phyloP scores from a whole-genome alignment of 768 basidiomycete genomes.

The Auricularia sp. region DNA sequence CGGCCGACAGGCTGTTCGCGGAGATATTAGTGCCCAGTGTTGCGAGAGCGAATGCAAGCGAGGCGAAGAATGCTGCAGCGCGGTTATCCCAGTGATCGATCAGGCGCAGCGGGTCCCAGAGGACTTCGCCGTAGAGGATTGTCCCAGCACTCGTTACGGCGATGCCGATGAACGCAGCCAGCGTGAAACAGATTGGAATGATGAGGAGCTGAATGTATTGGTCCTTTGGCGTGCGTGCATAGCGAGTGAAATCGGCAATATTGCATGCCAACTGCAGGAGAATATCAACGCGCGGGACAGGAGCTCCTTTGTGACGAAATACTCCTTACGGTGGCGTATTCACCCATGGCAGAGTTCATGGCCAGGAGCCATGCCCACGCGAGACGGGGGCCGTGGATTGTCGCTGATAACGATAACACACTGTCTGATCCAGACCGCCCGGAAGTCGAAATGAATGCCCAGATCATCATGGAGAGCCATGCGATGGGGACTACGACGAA shows the following conservation, averaged over 20 bases:
- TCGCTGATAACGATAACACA: conserved; percentile 44
- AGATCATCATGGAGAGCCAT: conserved; percentile 54
- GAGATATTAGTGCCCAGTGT: conserved; percentile 63
- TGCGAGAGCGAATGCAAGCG: conserved; percentile 62
- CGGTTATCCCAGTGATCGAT: conserved; percentile 80
- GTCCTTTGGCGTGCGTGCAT: conserved; percentile 39
- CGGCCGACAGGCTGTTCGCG: conserved; percentile 67
- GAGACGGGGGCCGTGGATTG: conserved; percentile 39
- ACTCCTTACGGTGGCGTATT: conserved; percentile 41
- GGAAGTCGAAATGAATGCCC: conserved; percentile 65
- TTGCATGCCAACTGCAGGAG: conserved; percentile 27
- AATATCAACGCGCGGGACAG: neutral
- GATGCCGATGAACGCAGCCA: conserved; percentile 71
- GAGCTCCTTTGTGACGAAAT: neutral
- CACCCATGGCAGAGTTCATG: conserved; percentile 63
- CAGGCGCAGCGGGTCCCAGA: conserved; percentile 69
- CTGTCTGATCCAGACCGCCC: conserved; percentile 26
- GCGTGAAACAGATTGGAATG: conserved; percentile 67
- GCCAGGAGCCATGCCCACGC: conserved; percentile 75
- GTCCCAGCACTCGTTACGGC: conserved; percentile 71
- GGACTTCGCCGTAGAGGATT: conserved; percentile 29
- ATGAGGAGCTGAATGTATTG: conserved; percentile 68
- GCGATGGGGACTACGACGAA: conserved; percentile 24
- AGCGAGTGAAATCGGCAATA: conserved; percentile 84
- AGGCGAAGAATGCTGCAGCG: conserved; percentile 74